Percentiles rank a stretch among this genome's conserved stretches.
phyloP scores from a whole-genome alignment of 192 early-diverging fungal species.

The Coemansia sp. region DNA sequence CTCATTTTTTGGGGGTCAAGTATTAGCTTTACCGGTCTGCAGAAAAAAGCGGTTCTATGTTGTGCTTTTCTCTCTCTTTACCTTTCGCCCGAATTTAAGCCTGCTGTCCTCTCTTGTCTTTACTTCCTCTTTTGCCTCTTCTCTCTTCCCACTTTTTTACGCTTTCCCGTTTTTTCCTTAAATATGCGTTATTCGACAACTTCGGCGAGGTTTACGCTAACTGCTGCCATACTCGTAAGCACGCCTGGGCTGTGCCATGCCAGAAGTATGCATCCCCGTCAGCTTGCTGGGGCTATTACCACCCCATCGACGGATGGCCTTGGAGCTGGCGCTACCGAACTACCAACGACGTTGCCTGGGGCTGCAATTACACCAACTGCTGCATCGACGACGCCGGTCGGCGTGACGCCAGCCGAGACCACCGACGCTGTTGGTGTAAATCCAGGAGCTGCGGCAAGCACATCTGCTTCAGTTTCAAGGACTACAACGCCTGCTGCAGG shows the following conservation, averaged over 20 bases:
- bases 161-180: neutral
- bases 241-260: neutral
- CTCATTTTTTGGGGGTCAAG: too few species aligned
- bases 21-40: too few species aligned
- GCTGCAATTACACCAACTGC: neutral
- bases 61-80: neutral
- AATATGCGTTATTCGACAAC: neutral
- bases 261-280: neutral
- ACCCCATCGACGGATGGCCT: neutral
- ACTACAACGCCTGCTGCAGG: slow-evolving; percentile 1
- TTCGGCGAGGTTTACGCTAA: neutral
- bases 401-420: neutral
- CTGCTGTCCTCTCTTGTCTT: too few species aligned
- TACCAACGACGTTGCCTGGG: neutral
- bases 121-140: neutral
- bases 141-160: neutral
- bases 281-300: neutral
- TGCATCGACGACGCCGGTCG: slow-evolving; percentile 1
- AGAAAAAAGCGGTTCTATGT: neutral
- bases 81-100: neutral
- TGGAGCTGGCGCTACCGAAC: neutral
- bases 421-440: neutral
- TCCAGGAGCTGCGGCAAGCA: neutral
- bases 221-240: neutral
- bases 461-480: neutral